Percentiles rank a stretch among this genome's conserved stretches.
Evolutionary conservation across 2,329 filamentous ascomycete genomes (phyloP).

Genomic region (Botrytis sinoallii): DNA sequence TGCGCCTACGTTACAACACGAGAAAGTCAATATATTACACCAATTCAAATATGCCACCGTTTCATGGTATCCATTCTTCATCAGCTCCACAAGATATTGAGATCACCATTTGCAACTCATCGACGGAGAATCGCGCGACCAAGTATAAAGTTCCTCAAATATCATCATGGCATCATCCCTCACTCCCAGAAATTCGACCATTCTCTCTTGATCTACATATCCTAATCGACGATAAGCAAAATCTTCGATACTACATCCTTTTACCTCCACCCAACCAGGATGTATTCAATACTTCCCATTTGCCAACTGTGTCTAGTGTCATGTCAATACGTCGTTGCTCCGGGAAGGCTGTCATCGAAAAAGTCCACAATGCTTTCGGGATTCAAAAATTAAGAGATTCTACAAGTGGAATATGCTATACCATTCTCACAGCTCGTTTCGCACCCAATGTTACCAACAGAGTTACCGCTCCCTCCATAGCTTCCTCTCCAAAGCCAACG

Average conservation of each 20-base stretch:
- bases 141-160: background rate
- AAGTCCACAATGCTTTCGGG: background rate
- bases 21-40: background rate
- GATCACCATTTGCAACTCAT: background rate
- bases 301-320: background rate
- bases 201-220: slow-evolving; percentile 8
- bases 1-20: background rate
- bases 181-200: slow-evolving; percentile 11
- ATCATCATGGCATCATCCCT: slow-evolving; percentile 5
- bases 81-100: background rate
- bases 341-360: background rate
- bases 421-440: background rate
- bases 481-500: no score
- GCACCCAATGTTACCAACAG: background rate
- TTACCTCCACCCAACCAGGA: background rate
- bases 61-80: slow-evolving; percentile 4
- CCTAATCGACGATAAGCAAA: slow-evolving; percentile 8
- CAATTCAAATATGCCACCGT: background rate
- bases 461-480: no score
- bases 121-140: background rate
- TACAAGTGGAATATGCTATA: background rate
- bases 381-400: slow-evolving; percentile 9
- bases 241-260: slow-evolving; percentile 6
- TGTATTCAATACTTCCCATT: background rate
- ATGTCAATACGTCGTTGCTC: background rate